Evolutionary conservation across 306 rosid genomes (phyloP).

Genomic region (Vigna unguiculata): DNA sequence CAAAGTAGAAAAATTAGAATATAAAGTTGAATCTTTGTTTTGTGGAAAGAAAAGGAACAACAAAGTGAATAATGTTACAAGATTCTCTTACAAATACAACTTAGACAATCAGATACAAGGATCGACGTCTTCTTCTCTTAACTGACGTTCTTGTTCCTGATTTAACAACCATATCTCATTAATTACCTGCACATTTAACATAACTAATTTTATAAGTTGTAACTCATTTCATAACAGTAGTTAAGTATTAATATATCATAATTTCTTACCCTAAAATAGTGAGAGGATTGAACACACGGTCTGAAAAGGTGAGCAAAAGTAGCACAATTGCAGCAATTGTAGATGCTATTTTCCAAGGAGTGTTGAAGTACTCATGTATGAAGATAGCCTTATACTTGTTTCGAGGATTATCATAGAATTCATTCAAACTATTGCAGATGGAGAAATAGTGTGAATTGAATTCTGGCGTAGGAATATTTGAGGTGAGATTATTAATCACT

Average conservation of each 20-base stretch:
- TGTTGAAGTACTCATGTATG: not conserved
- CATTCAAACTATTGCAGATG: not conserved
- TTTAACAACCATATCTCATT: too few relatives aligned
- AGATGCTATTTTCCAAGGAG: slow-evolving; percentile 10
- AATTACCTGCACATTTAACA: not conserved
- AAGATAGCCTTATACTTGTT: slow-evolving; percentile 6
- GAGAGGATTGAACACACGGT: not conserved
- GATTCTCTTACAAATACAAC: too few relatives aligned
- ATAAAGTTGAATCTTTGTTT: too few relatives aligned
- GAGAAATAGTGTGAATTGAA: not conserved
- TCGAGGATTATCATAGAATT: not conserved
- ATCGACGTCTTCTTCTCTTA: too few relatives aligned
- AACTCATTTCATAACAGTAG: not conserved
- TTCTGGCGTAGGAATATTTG: not conserved
- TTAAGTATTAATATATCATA: not conserved
- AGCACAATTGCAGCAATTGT: not conserved
- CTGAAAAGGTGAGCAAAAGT: not conserved
- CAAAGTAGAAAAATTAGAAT: too few relatives aligned
- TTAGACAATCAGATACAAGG: too few relatives aligned
- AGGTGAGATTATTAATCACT: not conserved
- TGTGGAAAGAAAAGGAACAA: too few relatives aligned
- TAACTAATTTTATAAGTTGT: not conserved
- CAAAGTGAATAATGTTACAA: too few relatives aligned
- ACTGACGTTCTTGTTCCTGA: too few relatives aligned
- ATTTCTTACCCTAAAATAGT: not conserved